Conservation (phyloP, 2,329 filamentous ascomycete genomes). For the Alternaria solani region DNA sequence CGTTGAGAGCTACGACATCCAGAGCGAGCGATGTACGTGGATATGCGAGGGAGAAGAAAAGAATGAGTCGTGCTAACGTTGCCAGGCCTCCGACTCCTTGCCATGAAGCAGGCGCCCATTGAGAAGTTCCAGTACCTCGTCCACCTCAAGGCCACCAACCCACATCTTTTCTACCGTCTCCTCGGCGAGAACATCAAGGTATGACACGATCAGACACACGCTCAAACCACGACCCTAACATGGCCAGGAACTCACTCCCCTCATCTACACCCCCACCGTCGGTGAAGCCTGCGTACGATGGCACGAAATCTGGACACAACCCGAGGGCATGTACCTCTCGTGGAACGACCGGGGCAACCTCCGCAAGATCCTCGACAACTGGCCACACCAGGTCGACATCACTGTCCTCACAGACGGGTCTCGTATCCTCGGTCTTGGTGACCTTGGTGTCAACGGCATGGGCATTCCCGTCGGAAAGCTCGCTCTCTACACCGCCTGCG, state of each 20-base stretch:
- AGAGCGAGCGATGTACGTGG: constrained; percentile 59
- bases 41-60: background rate
- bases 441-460: constrained; percentile 96
- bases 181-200: constrained; percentile 76
- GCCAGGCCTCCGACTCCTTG: constrained; percentile 76
- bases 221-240: background rate
- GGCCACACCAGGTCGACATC: constrained; percentile 94
- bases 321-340: constrained; percentile 94
- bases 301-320: constrained; percentile 93
- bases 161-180: constrained; percentile 82
- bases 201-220: background rate
- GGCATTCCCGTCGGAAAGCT: constrained; percentile 98
- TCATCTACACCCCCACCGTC: constrained; percentile 89
- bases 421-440: constrained; percentile 88
- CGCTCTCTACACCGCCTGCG: constrained; percentile 91
- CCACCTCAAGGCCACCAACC: constrained; percentile 75
- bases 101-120: constrained; percentile 71
- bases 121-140: constrained; percentile 88
- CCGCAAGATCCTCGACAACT: constrained; percentile 87
- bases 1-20: constrained; percentile 59
- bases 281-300: constrained; percentile 97
- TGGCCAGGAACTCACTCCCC: constrained; percentile 75
- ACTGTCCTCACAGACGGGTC: constrained; percentile 97
- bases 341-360: constrained; percentile 94
- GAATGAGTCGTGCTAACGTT: constrained; percentile 49